Evolutionary conservation across 257 asterid species (phyloP), one percentile per base, ranked within the genome.

Genomic region (Vinca minor): DNA sequence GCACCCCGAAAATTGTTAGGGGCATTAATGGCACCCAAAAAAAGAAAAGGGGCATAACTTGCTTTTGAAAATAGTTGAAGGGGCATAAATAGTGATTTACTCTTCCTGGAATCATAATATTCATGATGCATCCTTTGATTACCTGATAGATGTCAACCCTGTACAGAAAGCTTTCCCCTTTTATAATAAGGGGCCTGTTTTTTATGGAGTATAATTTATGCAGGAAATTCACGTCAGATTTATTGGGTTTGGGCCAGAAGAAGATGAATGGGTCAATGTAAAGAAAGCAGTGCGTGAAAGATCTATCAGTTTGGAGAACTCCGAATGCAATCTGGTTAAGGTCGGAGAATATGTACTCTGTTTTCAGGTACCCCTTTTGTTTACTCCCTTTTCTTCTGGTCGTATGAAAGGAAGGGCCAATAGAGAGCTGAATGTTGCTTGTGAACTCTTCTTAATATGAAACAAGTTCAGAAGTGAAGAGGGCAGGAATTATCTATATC

Each of bases 181-280:
- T 55, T 3, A n/a, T 38, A 23, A 34, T 25, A n/a, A n/a, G n/a
- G n/a, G 25, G 5, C 41, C 47, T 2, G 26, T 4, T 38, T 5
- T 64, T 80, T 66, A 73, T 4, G 15, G 26, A 45, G 69, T 71
- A 5, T 18, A 44, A 48, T 71, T 71, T 67, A 39, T 79, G 69
- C 91, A 89, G 98, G 91, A 93, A 79, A 86, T 85, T 73, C 81
- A 56, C 72, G 88, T 87, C 57, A 84, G 91, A 80, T 93, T 63
- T 79, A 78, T 79, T 57, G 97, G 97, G 25, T 87, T 84, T 75
- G 95, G 94, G 74, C 61, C 78, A 1, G 95, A 83, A 69, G 94
- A 87, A 66, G 94, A 87, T 63, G 98, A 93, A 78, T 93, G 97
- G 97, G 85, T 87, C 62, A 84, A 77, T 47, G 78, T 74, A 31